These are phyloP conservation scores for Xylaria castorea DNA, from an alignment of 495 filamentous ascomycete genomes.

Conservation along the genomic window DNA sequence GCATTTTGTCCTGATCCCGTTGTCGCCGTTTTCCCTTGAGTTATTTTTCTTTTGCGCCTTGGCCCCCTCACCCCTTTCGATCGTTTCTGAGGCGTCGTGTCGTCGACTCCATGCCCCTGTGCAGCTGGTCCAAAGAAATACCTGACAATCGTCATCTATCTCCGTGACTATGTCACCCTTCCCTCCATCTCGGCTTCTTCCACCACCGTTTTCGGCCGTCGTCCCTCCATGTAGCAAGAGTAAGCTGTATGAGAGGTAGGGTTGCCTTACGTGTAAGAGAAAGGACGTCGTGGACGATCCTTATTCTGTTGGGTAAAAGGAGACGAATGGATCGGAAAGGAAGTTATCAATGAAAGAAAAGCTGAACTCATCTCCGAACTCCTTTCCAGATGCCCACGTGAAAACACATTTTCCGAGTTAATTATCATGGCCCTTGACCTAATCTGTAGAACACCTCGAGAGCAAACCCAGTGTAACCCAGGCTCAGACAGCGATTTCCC, in stretches of 20 bases:
- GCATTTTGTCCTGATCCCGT: conserved; percentile 11
- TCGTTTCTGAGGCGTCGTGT: conserved; percentile 14
- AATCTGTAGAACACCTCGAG: conserved; percentile 12
- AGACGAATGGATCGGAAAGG: neutral
- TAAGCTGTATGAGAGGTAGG: neutral
- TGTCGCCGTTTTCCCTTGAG: conserved; percentile 9
- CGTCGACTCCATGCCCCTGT: neutral
- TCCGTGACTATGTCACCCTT: conserved; percentile 9
- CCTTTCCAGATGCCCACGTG: conserved; percentile 27
- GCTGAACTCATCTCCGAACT: conserved; percentile 22
- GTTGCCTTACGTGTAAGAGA: neutral
- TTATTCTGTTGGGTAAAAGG: neutral
- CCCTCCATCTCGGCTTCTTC: conserved; percentile 3
- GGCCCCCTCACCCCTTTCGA: conserved; percentile 8
- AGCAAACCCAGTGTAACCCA: conserved; percentile 14
- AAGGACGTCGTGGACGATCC: neutral
- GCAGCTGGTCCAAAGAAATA: conserved; percentile 3
- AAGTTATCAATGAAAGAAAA: neutral
- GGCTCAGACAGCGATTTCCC: conserved; percentile 7
- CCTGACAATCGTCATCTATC: conserved; percentile 10
- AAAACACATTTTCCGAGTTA: conserved; percentile 18
- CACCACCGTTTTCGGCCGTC: neutral
- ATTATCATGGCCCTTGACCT: conserved; percentile 9
- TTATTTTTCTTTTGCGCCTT: conserved; percentile 29
- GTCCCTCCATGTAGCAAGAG: neutral